Conservation (phyloP, 805 yeast species). For the Myxozyma melibiosi region DNA sequence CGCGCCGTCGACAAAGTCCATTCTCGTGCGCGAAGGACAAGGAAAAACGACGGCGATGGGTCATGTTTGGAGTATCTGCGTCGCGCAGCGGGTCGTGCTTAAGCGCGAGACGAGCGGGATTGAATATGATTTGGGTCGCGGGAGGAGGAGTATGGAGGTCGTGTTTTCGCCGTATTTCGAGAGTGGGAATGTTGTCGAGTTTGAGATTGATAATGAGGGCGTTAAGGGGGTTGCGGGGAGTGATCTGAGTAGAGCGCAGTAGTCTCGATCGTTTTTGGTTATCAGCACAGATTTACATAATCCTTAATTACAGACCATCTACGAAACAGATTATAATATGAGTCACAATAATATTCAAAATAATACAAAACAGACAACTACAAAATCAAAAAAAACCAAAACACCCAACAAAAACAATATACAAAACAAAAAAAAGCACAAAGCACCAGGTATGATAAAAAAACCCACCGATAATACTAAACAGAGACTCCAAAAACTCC, state of each 20-base stretch:
- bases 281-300: background rate
- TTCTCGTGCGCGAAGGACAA: constrained; percentile 24
- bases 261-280: background rate
- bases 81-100: constrained; percentile 52
- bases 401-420: background rate
- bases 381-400: background rate
- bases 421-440: background rate
- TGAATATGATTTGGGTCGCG: constrained; percentile 26
- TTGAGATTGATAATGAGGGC: constrained; percentile 34
- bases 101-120: constrained; percentile 30
- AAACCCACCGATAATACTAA: too few relatives aligned
- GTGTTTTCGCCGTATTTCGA: constrained; percentile 46
- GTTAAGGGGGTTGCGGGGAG: background rate
- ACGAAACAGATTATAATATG: background rate
- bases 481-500: too few relatives aligned
- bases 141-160: constrained; percentile 44
- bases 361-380: background rate
- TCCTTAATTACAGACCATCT: background rate
- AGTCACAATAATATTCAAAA: background rate
- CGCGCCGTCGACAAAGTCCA: constrained; percentile 37
- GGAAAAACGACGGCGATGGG: constrained; percentile 57
- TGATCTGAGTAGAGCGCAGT: background rate
- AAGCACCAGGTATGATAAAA: too few relatives aligned
- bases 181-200: constrained; percentile 30
- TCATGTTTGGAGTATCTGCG: constrained; percentile 54